Base-by-base conservation (phyloP, 805 yeast species). In the Kodamaea laetipori region DNA sequence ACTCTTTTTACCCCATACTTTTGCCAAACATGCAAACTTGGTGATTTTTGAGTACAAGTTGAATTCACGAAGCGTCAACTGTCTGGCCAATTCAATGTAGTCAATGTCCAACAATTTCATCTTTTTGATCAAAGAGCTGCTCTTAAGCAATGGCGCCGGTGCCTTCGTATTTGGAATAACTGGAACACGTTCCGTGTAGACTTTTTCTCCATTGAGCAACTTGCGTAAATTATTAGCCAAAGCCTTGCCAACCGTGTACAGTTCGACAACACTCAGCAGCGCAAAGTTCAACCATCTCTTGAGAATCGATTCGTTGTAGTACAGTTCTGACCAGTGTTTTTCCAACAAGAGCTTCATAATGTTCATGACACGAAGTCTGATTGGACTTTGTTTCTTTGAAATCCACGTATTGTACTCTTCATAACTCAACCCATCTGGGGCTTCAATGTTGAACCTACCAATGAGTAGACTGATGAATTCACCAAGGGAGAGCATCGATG, bases 381-480 rank as follows among this genome's bases (percentile, higher is more conserved):
- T 82, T 1, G 87, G 88, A 45, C 69, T 71, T 46, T 83, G 80
- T 55, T 87, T 87, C 56, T 77, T 78, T 32, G 80, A 79, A 7
- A 81, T 72, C 97, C 97, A 89, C 7, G 74, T 64, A 35, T 80
- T 78, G 60, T 86, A 87, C 55, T 88, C 95, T 48, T 85, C 95
- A 56, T 81, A 86, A 46, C 86, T 80, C 47, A 92, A 65, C 0
- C 95, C 96, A 55, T 87, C 96, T 0, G 97, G 97, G 16, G 96
- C 94, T 49, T 78, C 79, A 11, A 80, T 64, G 43, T 81, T 75
- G 63, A 82, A 92, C 43, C 95, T 71, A 30, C 76, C 74, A 24
- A 86, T 76, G 53, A 88, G 64, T 33, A 77, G 58, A 31, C 74
- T 73, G 33, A 86, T 67, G 27, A 90, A 68, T 41, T 82, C 85